Conservation (phyloP, 2,329 filamentous ascomycete genomes). For the Albophoma yamanashiensis region DNA sequence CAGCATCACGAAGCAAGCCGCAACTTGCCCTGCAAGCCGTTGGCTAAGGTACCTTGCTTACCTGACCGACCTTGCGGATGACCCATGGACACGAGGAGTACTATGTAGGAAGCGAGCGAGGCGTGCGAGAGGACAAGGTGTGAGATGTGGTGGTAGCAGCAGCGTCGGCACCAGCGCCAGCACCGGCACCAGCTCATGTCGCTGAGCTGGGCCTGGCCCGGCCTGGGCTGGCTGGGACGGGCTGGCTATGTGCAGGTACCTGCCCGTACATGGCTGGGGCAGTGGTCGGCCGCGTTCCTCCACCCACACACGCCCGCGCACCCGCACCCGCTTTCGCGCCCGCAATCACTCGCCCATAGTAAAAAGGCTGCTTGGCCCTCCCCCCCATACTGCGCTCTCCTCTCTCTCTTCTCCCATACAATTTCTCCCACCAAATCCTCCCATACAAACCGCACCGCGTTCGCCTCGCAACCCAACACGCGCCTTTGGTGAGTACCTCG, state of each 20-base stretch:
- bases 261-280: slow-evolving; percentile 3
- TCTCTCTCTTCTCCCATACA: slow-evolving; percentile 49
- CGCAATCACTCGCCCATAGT: slow-evolving; percentile 55
- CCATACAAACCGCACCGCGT: slow-evolving; percentile 35
- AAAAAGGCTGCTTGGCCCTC: slow-evolving; percentile 49
- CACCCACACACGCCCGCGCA: slow-evolving; percentile 6
- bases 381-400: slow-evolving; percentile 38
- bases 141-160: not conserved
- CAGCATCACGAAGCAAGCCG: not conserved
- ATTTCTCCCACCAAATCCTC: slow-evolving; percentile 43
- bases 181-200: not conserved
- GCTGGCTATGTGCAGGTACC: not conserved
- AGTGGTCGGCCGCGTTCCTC: slow-evolving; percentile 16
- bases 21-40: not conserved
- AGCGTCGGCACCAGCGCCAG: not conserved
- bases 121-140: not conserved
- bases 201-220: not conserved
- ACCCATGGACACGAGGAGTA: no score
- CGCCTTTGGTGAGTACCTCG: slow-evolving; percentile 43
- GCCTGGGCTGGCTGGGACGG: not conserved
- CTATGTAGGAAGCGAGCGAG: not conserved
- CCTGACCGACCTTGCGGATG: no score
- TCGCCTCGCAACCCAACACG: slow-evolving; percentile 33
- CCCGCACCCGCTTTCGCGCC: slow-evolving; percentile 20
- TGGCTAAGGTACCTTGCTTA: not conserved